Conservation (phyloP, 768 basidiomycete species). For the Xerocomus spinulosus region DNA sequence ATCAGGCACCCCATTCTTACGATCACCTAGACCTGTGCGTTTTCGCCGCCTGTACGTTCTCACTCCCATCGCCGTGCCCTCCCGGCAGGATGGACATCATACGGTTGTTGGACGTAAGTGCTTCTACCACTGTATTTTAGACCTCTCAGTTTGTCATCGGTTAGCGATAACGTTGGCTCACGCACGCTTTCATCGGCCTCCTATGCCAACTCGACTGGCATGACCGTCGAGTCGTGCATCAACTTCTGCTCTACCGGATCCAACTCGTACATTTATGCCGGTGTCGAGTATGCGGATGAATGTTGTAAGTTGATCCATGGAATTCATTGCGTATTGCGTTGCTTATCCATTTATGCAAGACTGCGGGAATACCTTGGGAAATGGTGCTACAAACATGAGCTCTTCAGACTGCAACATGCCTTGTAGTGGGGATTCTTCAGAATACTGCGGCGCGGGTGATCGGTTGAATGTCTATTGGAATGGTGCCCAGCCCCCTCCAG, state of each 20-base stretch:
- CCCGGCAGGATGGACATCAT: slow-evolving; percentile 51
- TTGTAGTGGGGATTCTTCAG: slow-evolving; percentile 54
- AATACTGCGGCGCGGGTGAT: slow-evolving; percentile 58
- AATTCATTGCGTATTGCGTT: not conserved
- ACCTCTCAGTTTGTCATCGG: not conserved
- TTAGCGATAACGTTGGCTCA: slow-evolving; percentile 51
- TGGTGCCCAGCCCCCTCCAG: slow-evolving; percentile 50
- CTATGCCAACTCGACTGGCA: slow-evolving; percentile 42
- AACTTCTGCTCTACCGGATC: slow-evolving; percentile 36
- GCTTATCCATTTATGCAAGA: slow-evolving; percentile 35
- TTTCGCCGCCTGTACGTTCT: not conserved
- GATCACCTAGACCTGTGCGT: slow-evolving; percentile 9
- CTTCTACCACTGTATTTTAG: no score
- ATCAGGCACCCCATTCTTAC: slow-evolving; percentile 1
- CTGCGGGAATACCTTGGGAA: slow-evolving; percentile 54
- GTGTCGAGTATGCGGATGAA: slow-evolving; percentile 62
- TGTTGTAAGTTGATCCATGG: slow-evolving; percentile 48
- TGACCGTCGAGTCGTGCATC: slow-evolving; percentile 59
- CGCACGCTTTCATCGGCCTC: slow-evolving; percentile 54
- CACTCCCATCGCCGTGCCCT: slow-evolving; percentile 28
- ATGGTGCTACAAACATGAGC: slow-evolving; percentile 42
- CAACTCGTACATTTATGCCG: slow-evolving; percentile 55
- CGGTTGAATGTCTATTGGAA: slow-evolving; percentile 63
- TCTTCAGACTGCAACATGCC: slow-evolving; percentile 54
- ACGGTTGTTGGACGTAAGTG: slow-evolving; percentile 60